These are phyloP conservation scores for Cubamyces lactineus DNA, from an alignment of 768 basidiomycete species.

Conservation along the genomic window DNA sequence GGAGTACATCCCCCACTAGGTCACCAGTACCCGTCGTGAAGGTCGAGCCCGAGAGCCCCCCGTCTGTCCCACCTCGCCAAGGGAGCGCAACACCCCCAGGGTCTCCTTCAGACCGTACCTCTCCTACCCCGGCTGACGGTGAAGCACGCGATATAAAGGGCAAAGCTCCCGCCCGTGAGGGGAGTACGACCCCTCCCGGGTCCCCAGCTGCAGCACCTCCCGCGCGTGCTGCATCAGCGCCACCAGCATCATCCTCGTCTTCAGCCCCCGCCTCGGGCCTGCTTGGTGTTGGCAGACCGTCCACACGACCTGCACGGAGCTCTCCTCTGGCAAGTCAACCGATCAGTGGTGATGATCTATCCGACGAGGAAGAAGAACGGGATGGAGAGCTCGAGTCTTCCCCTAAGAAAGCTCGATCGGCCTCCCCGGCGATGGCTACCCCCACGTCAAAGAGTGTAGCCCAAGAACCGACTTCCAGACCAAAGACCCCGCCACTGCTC, in stretches of 20 bases:
- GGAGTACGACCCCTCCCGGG: conserved; percentile 65
- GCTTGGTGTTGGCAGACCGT: conserved; percentile 58
- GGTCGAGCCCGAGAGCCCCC: conserved; percentile 10
- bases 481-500: conserved; percentile 54
- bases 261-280: conserved; percentile 36
- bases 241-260: conserved; percentile 38
- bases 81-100: conserved; percentile 11
- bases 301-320: conserved; percentile 70
- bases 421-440: conserved; percentile 8
- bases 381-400: conserved; percentile 4
- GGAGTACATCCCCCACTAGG: background rate
- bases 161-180: conserved; percentile 34
- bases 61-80: background rate
- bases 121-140: conserved; percentile 16
- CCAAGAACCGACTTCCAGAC: conserved; percentile 37
- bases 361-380: conserved; percentile 36
- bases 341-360: conserved; percentile 49
- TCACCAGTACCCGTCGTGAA: conserved; percentile 1
- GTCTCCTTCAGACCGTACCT: conserved; percentile 14
- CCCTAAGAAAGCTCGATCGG: conserved; percentile 8
- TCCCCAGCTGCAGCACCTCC: conserved; percentile 47
- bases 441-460: background rate
- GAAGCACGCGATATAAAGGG: conserved; percentile 7
- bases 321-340: conserved; percentile 68
- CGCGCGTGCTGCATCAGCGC: conserved; percentile 35